Base-by-base conservation (phyloP, 306 rosid species). In the Cucurbita ficifolia region DNA sequence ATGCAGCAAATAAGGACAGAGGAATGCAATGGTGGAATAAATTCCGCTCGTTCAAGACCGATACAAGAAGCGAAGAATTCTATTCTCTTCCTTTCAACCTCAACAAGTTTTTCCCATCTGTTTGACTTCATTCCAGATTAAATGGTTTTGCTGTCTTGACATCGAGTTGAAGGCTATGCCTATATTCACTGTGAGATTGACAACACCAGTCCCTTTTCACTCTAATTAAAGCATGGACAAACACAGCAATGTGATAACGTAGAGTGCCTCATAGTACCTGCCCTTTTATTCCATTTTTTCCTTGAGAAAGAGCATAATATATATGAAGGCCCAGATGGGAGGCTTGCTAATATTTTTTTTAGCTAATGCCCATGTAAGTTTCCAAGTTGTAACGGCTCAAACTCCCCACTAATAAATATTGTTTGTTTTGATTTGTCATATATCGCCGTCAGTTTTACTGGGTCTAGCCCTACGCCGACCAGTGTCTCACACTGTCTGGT, bases 1-100 rank as follows among this genome's bases (percentile, higher is more conserved):
- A 7, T 4, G 90, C 90, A 29, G 88, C 78, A 0, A 76, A 81
- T 17, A 92, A 86, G 79, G 98, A 92, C 48, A 80, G 98, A 71
- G 98, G 98, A 56, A 81, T 88, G 98, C 91, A 72, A 22, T 92
- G 96, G 96, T 92, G 98, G 98, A 93, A 88, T 18, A 83, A 76
- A 51, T 92, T 90, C 84, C 76, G 87, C 11, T 86, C 96, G 3
- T 92, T 79, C 79, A 90, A 84, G 78, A 87, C 92, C 7, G 96
- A 90, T 77, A 80, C 96, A 0, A 83, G 98, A 73, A 92, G 96
- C 38, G 93, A 92, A 60, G 98, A 92, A 60, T 90, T 92, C 81
- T 92, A 92, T 68, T 87, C 93, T 6, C 87, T 92, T 51, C 98
- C 98, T 33, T 90, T 90, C 79, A 92, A 92, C 79, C 89, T 92